A percentile compares a stretch with the other conserved stretches of the same genome.
phyloP scores from a whole-genome alignment of 1,139 yeast species.

The Nadsonia commutata region DNA sequence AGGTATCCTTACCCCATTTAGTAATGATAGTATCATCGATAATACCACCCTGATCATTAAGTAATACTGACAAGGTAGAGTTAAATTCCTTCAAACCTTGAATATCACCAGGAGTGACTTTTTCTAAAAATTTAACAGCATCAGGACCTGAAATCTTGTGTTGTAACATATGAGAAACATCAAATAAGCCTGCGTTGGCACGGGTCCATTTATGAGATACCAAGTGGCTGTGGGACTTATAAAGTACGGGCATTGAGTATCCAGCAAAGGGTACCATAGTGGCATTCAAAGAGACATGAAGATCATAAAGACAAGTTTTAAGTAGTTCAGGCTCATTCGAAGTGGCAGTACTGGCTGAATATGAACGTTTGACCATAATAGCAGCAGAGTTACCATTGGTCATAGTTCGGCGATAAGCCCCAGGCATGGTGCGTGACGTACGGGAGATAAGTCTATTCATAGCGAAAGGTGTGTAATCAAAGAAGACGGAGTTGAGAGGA shows the following conservation, averaged over 20 bases:
- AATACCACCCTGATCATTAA: slow-evolving; percentile 63
- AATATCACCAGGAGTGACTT: slow-evolving; percentile 77
- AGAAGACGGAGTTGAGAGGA: not conserved
- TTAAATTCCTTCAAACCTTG: slow-evolving; percentile 36
- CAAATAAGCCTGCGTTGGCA: slow-evolving; percentile 74
- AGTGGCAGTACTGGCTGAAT: not conserved
- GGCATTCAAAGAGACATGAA: slow-evolving; percentile 68
- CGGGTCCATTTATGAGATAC: slow-evolving; percentile 95
- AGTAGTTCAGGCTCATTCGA: slow-evolving; percentile 14
- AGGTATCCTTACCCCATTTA: slow-evolving; percentile 62
- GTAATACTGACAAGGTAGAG: slow-evolving; percentile 64
- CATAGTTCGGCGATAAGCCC: not conserved
- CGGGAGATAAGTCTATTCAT: not conserved
- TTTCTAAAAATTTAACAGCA: slow-evolving; percentile 56
- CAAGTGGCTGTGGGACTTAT: slow-evolving; percentile 67
- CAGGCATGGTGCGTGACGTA: not conserved
- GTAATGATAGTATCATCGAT: slow-evolving; percentile 85
- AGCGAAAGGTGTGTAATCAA: not conserved
- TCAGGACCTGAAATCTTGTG: slow-evolving; percentile 60
- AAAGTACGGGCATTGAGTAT: slow-evolving; percentile 83
- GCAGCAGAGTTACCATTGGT: not conserved
- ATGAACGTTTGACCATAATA: slow-evolving; percentile 7
- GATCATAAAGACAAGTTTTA: slow-evolving; percentile 70
- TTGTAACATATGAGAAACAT: slow-evolving; percentile 95
- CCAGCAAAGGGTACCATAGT: slow-evolving; percentile 95